Evolutionary conservation across 2,329 filamentous ascomycete genomes (phyloP), one percentile per base, ranked within the genome.

Genomic region (Fusarium subtropicale): DNA sequence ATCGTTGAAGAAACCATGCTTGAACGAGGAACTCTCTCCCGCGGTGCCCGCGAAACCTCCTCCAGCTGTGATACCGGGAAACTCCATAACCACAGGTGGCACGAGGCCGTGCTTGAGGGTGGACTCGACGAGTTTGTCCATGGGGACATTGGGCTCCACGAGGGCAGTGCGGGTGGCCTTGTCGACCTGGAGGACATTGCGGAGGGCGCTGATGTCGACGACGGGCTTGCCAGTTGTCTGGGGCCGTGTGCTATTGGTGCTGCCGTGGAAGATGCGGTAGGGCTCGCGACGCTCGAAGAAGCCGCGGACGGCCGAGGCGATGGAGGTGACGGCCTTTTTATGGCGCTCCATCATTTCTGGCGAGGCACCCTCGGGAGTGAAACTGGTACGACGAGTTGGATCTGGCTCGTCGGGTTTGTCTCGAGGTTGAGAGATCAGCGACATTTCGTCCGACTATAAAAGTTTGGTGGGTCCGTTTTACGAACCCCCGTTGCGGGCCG

Each of bases 241-340:
- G 11, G 84, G 84, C 15, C 92, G 88, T 34, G 92, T 94, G 77
- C 88, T 92, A 80, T 92, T 93, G 15, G 91, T 93, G 1, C 90
- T 88, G 63, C 92, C 92, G 78, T 94, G 91, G 71, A 88, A 91
- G 75, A 94, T 91, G 20, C 91, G 86, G 78, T 92, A 94, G 5
- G 90, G 86, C 76, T 82, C 77, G 56, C 80, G 76, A 13, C 71
- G 75, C 13, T 78, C 74, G 54, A 83, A 76, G 72, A 87, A 86
- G 10, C 80, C 74, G 66, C 77, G 77, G 45, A 86, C 79, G 30
- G 81, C 78, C 38, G 76, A 74, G 3, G 84, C 79, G 48, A 87
- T 81, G 53, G 76, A 73, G 22, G 76, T 64, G 26, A 87, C 83
- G 10, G 81, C 79, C 13, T 75, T 72, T n/a, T 82, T 74, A 70